A percentile compares a stretch with the other conserved stretches of the same genome.
These are phyloP conservation scores for Neurospora sp. DNA, from an alignment of 495 filamentous ascomycete genomes.

Conservation along the genomic window DNA sequence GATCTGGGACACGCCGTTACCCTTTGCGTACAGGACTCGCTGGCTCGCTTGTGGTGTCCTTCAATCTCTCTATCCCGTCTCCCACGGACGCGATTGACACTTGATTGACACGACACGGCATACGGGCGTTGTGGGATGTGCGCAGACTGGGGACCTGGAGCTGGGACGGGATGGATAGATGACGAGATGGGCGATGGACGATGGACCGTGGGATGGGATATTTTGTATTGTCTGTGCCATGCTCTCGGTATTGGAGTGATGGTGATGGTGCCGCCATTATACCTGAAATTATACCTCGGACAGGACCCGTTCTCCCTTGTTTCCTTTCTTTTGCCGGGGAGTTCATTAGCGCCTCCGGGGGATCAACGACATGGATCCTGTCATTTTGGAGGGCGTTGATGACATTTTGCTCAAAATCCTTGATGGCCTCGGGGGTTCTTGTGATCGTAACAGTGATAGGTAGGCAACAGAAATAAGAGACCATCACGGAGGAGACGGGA, in stretches of 20 bases:
- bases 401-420: background rate
- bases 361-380: slow-evolving; percentile 12
- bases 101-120: background rate
- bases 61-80: background rate
- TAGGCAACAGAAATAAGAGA: background rate
- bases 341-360: background rate
- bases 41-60: background rate
- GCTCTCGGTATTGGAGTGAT: background rate
- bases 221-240: background rate
- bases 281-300: background rate
- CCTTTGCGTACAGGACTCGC: background rate
- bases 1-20: background rate
- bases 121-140: background rate
- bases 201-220: background rate
- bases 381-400: background rate
- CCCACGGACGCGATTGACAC: background rate
- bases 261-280: background rate
- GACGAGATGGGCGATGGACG: background rate
- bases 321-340: background rate
- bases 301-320: background rate
- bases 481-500: background rate
- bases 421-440: background rate
- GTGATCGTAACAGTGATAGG: background rate
- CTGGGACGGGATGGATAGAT: background rate
- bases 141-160: background rate